These are phyloP conservation scores for Wallacemonas sp. DNA, from an alignment of 208 protist genomes.

Conservation along the genomic window DNA sequence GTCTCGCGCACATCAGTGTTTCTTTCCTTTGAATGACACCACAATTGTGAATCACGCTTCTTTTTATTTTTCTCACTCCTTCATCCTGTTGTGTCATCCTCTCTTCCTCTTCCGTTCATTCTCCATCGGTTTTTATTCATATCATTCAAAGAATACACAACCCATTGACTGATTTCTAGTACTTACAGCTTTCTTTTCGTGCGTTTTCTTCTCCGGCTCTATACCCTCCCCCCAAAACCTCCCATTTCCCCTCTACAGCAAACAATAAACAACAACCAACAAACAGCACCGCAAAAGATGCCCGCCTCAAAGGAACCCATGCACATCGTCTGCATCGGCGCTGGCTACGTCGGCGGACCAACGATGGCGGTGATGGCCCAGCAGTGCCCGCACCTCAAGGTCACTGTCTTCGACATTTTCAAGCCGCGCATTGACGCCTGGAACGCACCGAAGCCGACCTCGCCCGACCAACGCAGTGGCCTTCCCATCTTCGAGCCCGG, in stretches of 20 bases:
- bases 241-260: too few species aligned
- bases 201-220: background rate
- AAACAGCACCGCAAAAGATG: constrained; percentile 13
- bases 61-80: background rate
- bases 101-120: background rate
- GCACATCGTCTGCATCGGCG: constrained; percentile 84
- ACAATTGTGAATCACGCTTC: background rate
- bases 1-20: too few species aligned
- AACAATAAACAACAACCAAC: background rate
- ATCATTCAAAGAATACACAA: too few species aligned
- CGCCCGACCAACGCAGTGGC: constrained; percentile 16
- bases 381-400: constrained; percentile 90
- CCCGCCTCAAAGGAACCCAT: constrained; percentile 15
- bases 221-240: too few species aligned
- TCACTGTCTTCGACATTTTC: constrained; percentile 94
- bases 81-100: background rate
- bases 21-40: background rate
- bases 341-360: constrained; percentile 97
- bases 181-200: background rate
- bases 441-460: constrained; percentile 70
- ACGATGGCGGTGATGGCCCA: constrained; percentile 96
- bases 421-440: constrained; percentile 91
- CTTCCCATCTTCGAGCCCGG: constrained; percentile 97
- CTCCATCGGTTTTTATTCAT: background rate
- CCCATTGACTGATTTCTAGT: too few species aligned